Evolutionary conservation across 1,284 basidiomycete species (phyloP), one percentile per base, ranked within the genome.

Genomic region (Athelia sp.): DNA sequence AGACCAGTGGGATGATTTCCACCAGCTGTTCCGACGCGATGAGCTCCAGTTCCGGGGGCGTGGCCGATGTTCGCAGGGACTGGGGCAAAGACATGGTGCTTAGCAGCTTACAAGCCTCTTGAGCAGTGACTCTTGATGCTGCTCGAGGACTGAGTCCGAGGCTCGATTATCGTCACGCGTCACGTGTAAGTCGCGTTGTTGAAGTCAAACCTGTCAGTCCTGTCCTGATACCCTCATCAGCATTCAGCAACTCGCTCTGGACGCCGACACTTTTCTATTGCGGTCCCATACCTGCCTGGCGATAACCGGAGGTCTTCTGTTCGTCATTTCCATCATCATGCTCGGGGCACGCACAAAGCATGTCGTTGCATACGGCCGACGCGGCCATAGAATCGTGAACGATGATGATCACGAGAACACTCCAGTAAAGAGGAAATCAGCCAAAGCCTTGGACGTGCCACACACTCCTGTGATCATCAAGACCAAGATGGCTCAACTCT

Each of bases 11-110:
- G 1, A 92, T 75, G 52, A 95, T 88, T 53, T 91, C 86, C 47
- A 96, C 74, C 23, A 86, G 71, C 56, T 91, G 79, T 56, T 95
- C 87, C 21, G 81, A 88, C 1, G 93, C 89, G 46, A 94, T 79
- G 52, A 95, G 82, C 54, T 94, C 90, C 22, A 94, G 80, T 65
- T 96, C 93, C 54, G 83, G 79, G 36, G 89, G 88, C 3, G 82
- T 81, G 17, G 86, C 73, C 0, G 86, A 85, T 14, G 73, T 68
- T 45, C 82, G 73, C 19, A 91, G 67, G 8, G 81, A 72, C 40
- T 67, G 68, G 35, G 81, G 80, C 49, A 82, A 73, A 29, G 88
- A 79, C 88, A 91, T 88, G 21, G 21, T 52, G 43, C n/a, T n/a
- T n/a, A n/a, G n/a, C n/a, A n/a, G n/a, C n/a, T n/a, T n/a, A n/a